Evolutionary conservation across 441 rosid species (phyloP).

Genomic region (Eutrema salsugineum): DNA sequence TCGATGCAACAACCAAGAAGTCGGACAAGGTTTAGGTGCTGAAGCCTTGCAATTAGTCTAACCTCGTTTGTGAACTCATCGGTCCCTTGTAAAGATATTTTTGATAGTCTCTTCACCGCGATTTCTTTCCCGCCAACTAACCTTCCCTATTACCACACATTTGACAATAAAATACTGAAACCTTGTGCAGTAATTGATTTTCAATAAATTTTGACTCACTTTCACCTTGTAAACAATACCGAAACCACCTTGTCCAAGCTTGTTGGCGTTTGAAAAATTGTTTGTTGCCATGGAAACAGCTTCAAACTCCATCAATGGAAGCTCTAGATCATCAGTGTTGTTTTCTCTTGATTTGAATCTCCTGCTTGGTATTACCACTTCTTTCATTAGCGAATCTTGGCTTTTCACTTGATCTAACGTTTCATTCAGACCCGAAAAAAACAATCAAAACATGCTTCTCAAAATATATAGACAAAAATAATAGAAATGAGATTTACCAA

Average conservation of each 20-base stretch:
- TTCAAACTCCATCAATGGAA: constrained; percentile 54
- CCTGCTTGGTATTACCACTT: constrained; percentile 31
- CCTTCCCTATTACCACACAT: neutral
- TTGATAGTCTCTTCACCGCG: neutral
- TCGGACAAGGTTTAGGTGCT: neutral
- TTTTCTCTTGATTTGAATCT: constrained; percentile 41
- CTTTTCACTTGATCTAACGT: constrained; percentile 48
- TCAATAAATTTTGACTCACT: neutral
- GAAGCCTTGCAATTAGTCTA: neutral
- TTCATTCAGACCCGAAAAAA: neutral
- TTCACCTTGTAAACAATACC: constrained; percentile 65
- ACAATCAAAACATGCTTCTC: neutral
- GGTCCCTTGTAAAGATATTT: neutral
- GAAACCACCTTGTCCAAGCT: constrained; percentile 67
- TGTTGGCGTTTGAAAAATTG: constrained; percentile 45
- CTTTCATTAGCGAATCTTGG: constrained; percentile 39
- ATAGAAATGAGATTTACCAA: neutral
- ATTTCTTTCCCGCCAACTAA: neutral
- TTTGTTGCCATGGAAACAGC: constrained; percentile 43
- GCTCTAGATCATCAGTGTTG: constrained; percentile 42
- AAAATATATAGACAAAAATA: neutral
- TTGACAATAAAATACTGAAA: neutral
- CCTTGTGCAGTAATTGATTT: neutral
- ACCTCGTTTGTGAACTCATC: neutral
- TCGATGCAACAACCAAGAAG: neutral